Base-by-base conservation (phyloP, 495 filamentous ascomycete species). In the Hypoxylon perforatum region DNA sequence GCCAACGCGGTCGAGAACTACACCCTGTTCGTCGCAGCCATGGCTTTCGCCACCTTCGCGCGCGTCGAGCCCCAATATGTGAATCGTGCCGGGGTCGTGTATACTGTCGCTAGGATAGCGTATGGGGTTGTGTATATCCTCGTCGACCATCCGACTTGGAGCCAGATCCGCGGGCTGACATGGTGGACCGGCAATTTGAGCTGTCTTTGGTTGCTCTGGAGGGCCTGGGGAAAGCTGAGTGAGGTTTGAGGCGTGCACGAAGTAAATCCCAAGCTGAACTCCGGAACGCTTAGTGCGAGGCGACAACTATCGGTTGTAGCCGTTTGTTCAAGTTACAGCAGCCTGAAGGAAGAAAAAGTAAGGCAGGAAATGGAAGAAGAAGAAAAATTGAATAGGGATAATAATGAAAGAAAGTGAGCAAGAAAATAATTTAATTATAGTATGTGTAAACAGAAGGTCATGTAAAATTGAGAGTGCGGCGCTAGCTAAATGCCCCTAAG, bases 131-230 rank as follows among this genome's bases (percentile, higher is more conserved):
- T 70, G 4, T 85, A 85, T 72, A 70, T 78, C 25, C 54, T 77
- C 12, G 77, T 81, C 46, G 78, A 81, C 53, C 63, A 64, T 5
- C 50, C 63, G 30, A 6, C 17, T 12, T 55, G 68, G 67, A 81
- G 80, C 45, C 78, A 75, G 39, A 35, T 85, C 3, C 70, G 83
- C 15, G 81, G 79, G 1, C 28, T 77, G 23, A 59, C 68, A 6
- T 85, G 83, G 82, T 84, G 79, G 80, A 74, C 71, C 18, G 79
- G 79, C 11, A 86, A 84, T 69, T 52, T 77, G 11, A 73, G 72
- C 61, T 85, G 78, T 52, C 47, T 75, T 25, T 60, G 38, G 33
- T 49, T 80, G 61, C 49, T 77, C 14, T 72, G 65, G 57, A 33
- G 57, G 47, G 74, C 74, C 23, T 67, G 65, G 38, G 51, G 2